These are phyloP conservation scores for Pythium rhizo-oryzae DNA, from an alignment of 352 stramenopile genomes.

Conservation along the genomic window DNA sequence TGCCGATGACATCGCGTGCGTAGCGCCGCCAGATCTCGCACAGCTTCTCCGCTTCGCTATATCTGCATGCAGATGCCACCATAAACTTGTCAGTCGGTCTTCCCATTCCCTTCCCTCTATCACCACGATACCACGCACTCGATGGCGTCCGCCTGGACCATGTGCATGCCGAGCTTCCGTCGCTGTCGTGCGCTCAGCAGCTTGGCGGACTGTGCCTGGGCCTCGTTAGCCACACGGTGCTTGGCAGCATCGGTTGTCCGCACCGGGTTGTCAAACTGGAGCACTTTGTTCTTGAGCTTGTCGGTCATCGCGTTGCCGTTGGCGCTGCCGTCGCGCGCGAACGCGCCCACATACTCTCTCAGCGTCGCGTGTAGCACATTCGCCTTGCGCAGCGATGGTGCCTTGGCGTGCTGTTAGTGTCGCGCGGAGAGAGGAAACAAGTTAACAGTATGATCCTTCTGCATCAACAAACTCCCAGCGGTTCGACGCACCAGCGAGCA, in stretches of 20 bases:
- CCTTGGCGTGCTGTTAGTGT: slow-evolving; percentile 2
- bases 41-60: slow-evolving; percentile 59
- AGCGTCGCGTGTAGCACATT: slow-evolving; percentile 26
- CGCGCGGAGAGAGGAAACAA: not conserved
- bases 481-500: slow-evolving; percentile 54
- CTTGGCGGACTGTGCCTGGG: slow-evolving; percentile 53
- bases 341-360: slow-evolving; percentile 43
- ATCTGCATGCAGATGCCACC: slow-evolving; percentile 9
- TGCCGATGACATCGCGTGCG: slow-evolving; percentile 50
- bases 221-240: slow-evolving; percentile 29
- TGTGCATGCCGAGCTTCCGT: slow-evolving; percentile 52
- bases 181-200: slow-evolving; percentile 66
- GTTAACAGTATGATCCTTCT: no score
- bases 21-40: slow-evolving; percentile 71
- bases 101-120: no score
- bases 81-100: not conserved
- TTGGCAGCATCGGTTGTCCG: slow-evolving; percentile 41
- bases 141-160: slow-evolving; percentile 47
- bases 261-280: slow-evolving; percentile 78
- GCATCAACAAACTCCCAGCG: no score
- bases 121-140: slow-evolving; percentile 32
- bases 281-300: slow-evolving; percentile 79
- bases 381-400: slow-evolving; percentile 25
- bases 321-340: slow-evolving; percentile 22
- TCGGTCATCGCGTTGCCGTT: slow-evolving; percentile 29